A percentile compares a stretch with the other conserved stretches of the same genome.
Evolutionary conservation across 495 filamentous ascomycete genomes (phyloP).

Genomic region (Talaromyces borbonicus): DNA sequence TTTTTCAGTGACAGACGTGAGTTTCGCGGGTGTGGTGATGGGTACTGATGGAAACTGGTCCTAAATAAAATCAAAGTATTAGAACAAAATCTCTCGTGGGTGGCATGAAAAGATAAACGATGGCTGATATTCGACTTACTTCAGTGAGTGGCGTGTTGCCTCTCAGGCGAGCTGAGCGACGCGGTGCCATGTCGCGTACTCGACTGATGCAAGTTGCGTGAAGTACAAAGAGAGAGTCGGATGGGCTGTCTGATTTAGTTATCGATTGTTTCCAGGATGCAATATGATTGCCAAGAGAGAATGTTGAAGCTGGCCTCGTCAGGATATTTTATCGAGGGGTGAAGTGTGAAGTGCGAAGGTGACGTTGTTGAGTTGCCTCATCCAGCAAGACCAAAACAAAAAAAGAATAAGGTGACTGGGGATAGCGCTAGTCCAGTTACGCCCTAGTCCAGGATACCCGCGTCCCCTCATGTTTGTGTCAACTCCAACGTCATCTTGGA

Average conservation of each 20-base stretch:
- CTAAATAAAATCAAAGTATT: background rate
- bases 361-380: slow-evolving; percentile 1
- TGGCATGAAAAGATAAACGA: background rate
- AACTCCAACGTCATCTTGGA: background rate
- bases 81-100: background rate
- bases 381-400: slow-evolving; percentile 5
- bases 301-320: background rate
- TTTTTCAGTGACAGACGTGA: slow-evolving; percentile 30
- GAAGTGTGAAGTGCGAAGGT: slow-evolving; percentile 1
- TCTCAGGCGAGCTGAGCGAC: slow-evolving; percentile 15
- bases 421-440: background rate
- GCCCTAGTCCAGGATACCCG: background rate
- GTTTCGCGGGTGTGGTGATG: slow-evolving; percentile 9
- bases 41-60: slow-evolving; percentile 5
- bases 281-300: slow-evolving; percentile 1
- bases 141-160: slow-evolving; percentile 10
- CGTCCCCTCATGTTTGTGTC: background rate
- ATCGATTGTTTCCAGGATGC: background rate
- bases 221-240: too few relatives aligned
- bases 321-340: background rate
- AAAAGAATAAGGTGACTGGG: too few relatives aligned
- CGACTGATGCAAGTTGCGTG: too few relatives aligned
- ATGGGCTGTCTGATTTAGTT: too few relatives aligned
- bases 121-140: slow-evolving; percentile 9
- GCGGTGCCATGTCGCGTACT: slow-evolving; percentile 10